These are phyloP conservation scores for Dothistroma septosporum DNA, from an alignment of 2,329 filamentous ascomycete species.

Conservation along the genomic window DNA sequence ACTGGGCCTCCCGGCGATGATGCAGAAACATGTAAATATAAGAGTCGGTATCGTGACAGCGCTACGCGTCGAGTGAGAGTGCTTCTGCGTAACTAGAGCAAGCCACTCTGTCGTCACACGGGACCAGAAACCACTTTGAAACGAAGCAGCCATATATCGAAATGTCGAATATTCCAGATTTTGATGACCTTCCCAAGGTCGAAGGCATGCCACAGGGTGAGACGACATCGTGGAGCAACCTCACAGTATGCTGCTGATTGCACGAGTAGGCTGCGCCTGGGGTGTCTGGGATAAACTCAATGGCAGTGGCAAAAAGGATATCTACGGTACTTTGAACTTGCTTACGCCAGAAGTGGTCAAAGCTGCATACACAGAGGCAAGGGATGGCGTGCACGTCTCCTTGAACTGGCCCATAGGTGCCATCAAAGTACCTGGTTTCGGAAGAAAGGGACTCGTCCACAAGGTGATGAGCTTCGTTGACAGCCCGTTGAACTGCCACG, in stretches of 20 bases:
- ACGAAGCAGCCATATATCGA: background rate
- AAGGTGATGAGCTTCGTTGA: constrained; percentile 35
- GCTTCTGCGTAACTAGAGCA: background rate
- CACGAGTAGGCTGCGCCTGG: constrained; percentile 35
- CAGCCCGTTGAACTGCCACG: constrained; percentile 34
- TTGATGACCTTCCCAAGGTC: constrained; percentile 41
- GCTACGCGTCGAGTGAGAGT: background rate
- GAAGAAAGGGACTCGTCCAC: constrained; percentile 35
- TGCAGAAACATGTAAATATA: background rate
- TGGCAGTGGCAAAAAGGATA: constrained; percentile 38
- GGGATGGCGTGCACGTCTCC: constrained; percentile 40
- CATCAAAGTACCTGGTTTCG: constrained; percentile 38
- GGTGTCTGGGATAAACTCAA: constrained; percentile 41
- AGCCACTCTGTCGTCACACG: background rate
- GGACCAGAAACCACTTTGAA: background rate
- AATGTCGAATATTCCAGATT: constrained; percentile 36
- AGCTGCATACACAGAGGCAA: constrained; percentile 41
- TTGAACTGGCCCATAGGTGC: constrained; percentile 39
- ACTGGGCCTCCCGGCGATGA: background rate
- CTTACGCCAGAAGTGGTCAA: constrained; percentile 43
- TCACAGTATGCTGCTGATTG: constrained; percentile 10
- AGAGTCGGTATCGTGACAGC: background rate
- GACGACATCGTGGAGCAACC: background rate
- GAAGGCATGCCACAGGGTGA: constrained; percentile 40
- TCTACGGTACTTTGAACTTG: constrained; percentile 44